Percentiles rank a stretch among this genome's conserved stretches.
These are phyloP conservation scores for Exophiala spinifera DNA, from an alignment of 2,329 filamentous ascomycete species.

Conservation along the genomic window DNA sequence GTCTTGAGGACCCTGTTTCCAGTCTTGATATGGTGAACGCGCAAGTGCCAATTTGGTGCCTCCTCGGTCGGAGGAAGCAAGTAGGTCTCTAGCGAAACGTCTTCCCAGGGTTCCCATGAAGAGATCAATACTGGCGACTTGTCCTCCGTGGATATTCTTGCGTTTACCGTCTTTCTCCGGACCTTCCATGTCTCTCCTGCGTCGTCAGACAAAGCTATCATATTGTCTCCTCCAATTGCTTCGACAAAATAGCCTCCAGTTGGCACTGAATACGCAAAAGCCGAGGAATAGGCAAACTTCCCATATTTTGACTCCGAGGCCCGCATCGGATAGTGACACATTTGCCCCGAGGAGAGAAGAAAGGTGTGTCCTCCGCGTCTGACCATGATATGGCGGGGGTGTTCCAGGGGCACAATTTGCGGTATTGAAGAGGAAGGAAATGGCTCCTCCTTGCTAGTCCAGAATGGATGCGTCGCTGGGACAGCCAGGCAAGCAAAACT, in stretches of 20 bases:
- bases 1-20: slow-evolving; percentile 61
- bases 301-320: slow-evolving; percentile 80
- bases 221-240: slow-evolving; percentile 71
- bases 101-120: slow-evolving; percentile 66
- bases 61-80: slow-evolving; percentile 59
- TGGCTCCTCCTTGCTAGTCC: slow-evolving; percentile 65
- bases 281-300: slow-evolving; percentile 71
- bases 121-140: slow-evolving; percentile 62
- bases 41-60: slow-evolving; percentile 67
- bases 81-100: slow-evolving; percentile 64
- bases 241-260: slow-evolving; percentile 73
- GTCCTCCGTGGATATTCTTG: slow-evolving; percentile 57
- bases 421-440: slow-evolving; percentile 57
- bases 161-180: slow-evolving; percentile 64
- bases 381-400: slow-evolving; percentile 71
- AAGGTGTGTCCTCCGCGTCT: slow-evolving; percentile 72
- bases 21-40: slow-evolving; percentile 60
- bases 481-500: slow-evolving; percentile 72
- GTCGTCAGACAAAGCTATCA: slow-evolving; percentile 73
- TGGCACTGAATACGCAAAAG: slow-evolving; percentile 74
- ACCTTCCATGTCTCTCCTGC: slow-evolving; percentile 77
- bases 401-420: slow-evolving; percentile 58
- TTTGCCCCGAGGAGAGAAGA: slow-evolving; percentile 71
- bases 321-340: slow-evolving; percentile 79
- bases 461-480: slow-evolving; percentile 69